Evolutionary conservation across 192 early-diverging fungal species (phyloP).

Genomic region (Entophlyctis luteolus): DNA sequence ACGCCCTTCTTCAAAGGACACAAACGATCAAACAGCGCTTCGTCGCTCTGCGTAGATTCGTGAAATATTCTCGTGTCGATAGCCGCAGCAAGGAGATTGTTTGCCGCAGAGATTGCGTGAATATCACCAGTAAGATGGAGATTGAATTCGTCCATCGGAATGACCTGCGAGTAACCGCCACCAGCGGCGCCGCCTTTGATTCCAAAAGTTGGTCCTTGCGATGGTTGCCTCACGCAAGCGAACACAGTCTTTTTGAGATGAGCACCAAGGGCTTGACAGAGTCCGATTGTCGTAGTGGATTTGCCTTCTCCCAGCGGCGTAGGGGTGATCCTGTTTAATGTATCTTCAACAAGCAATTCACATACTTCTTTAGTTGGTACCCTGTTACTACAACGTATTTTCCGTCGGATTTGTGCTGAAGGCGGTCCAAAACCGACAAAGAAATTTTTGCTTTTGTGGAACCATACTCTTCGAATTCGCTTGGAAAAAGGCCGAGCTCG

Average conservation of each 20-base stretch:
- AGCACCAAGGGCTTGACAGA: slow-evolving; percentile 93
- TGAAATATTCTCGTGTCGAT: slow-evolving; percentile 98
- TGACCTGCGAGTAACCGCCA: slow-evolving; percentile 98
- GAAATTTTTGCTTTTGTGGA: slow-evolving; percentile 84
- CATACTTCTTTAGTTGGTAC: slow-evolving; percentile 19
- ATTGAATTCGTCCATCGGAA: slow-evolving; percentile 99
- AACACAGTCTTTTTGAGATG: slow-evolving; percentile 82
- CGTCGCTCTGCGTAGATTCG: slow-evolving; percentile 78
- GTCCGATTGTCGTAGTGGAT: slow-evolving; percentile 93
- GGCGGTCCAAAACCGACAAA: slow-evolving; percentile 75
- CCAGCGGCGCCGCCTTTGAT: slow-evolving; percentile 99
- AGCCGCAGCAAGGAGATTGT: slow-evolving; percentile 94
- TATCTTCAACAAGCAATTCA: not conserved
- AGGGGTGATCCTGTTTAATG: slow-evolving; percentile 74
- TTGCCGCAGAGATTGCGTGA: slow-evolving; percentile 95
- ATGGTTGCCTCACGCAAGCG: slow-evolving; percentile 98
- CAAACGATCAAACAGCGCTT: slow-evolving; percentile 82
- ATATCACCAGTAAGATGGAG: slow-evolving; percentile 98
- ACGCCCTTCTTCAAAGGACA: slow-evolving; percentile 83
- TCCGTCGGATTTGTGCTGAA: slow-evolving; percentile 75
- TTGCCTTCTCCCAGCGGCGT: slow-evolving; percentile 99
- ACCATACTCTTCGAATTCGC: slow-evolving; percentile 82
- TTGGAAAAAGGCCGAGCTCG: slow-evolving; percentile 75
- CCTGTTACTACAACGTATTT: slow-evolving; percentile 94
- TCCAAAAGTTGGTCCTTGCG: slow-evolving; percentile 97